Conservation (phyloP, 139 green algal genomes). For the Coccomyxa sp. region DNA sequence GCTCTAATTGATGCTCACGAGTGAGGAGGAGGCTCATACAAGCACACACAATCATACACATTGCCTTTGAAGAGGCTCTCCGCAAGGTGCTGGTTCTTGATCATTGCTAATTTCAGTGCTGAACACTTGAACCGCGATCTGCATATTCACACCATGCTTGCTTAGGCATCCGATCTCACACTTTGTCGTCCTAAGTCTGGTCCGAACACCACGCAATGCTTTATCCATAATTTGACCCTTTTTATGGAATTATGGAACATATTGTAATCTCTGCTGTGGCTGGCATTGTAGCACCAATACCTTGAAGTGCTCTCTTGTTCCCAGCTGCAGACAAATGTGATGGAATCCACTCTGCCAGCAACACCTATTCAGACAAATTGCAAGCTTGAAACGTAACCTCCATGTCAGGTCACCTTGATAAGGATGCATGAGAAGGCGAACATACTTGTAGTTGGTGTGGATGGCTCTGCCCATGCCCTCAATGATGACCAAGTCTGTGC, state of each 20-base stretch:
- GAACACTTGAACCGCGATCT: constrained; percentile 73
- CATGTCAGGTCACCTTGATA: no score
- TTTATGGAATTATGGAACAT: no score
- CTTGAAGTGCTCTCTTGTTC: no score
- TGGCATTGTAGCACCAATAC: no score
- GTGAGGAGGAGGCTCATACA: constrained; percentile 19
- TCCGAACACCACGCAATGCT: no score
- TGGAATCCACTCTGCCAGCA: neutral
- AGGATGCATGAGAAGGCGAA: neutral
- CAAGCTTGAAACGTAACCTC: no score
- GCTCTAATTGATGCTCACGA: no score
- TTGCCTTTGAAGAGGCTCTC: constrained; percentile 69
- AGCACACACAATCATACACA: constrained; percentile 95
- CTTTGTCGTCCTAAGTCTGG: no score
- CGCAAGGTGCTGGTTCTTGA: constrained; percentile 91
- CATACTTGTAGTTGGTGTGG: constrained; percentile 67
- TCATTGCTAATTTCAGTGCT: constrained; percentile 95
- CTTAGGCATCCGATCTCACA: no score
- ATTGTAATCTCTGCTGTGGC: no score
- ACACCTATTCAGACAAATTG: neutral
- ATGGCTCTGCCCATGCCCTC: constrained; percentile 94
- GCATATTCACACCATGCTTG: constrained; percentile 80
- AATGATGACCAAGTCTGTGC: constrained; percentile 91
- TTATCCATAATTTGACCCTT: no score
- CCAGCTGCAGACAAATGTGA: neutral